Percentiles rank a stretch among this genome's conserved stretches.
Evolutionary conservation across 2,329 filamentous ascomycete genomes (phyloP).

Genomic region (Calonectria pteridis): DNA sequence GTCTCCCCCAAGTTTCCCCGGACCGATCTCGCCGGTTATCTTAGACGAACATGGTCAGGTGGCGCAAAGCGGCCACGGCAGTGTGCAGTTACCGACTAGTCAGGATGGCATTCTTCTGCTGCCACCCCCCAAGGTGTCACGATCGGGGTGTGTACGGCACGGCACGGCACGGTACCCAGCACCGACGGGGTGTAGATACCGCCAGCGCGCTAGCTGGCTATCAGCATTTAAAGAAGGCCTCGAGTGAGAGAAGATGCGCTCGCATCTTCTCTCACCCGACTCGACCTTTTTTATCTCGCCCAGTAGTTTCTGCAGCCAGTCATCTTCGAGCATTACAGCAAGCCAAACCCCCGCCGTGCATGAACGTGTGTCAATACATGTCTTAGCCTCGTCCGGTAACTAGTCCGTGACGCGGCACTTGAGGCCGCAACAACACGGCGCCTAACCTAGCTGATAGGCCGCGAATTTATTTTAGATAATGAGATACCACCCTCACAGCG

Average conservation of each 20-base stretch:
- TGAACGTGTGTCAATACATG: conserved; percentile 6
- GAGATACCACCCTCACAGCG: background rate
- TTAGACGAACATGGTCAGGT: conserved; percentile 14
- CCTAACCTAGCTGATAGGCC: conserved; percentile 1
- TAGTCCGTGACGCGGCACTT: conserved; percentile 10
- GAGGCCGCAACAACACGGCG: conserved; percentile 4
- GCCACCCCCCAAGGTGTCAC: conserved; percentile 5
- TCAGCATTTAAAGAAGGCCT: background rate
- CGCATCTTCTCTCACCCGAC: background rate
- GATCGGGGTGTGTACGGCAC: conserved; percentile 6
- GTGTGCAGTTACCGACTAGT: conserved; percentile 2
- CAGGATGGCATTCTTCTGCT: background rate
- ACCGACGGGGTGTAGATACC: background rate
- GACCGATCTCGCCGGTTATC: conserved; percentile 14
- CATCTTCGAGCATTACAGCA: too few species aligned
- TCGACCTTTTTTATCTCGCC: background rate
- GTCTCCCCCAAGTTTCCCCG: conserved; percentile 8
- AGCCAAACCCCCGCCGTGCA: background rate
- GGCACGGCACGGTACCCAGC: conserved; percentile 9
- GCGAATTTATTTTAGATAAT: conserved; percentile 11
- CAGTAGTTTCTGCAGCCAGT: background rate
- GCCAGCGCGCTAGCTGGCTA: background rate
- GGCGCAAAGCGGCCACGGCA: conserved; percentile 1
- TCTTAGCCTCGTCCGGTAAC: background rate
- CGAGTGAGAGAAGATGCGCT: background rate